Evolutionary conservation across 2,329 filamentous ascomycete genomes (phyloP).

Genomic region (Tolypocladium guangdongense): DNA sequence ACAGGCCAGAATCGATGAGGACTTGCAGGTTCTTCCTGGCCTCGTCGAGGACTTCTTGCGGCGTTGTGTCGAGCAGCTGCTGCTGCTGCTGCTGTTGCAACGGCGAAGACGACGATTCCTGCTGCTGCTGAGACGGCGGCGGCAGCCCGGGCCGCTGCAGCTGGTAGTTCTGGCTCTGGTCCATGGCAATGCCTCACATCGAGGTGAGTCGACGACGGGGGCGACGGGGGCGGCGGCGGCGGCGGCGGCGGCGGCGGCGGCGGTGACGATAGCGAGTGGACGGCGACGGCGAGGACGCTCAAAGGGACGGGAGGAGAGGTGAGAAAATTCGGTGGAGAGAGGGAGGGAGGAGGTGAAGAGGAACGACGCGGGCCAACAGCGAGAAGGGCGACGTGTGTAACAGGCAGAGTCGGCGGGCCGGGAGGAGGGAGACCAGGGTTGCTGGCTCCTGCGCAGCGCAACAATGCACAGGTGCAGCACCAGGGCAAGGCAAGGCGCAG

Average conservation of each 20-base stretch:
- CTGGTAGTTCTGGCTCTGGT: conserved; percentile 18
- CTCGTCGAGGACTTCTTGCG: conserved; percentile 33
- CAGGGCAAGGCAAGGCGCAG: neutral
- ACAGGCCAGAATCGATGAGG: conserved; percentile 33
- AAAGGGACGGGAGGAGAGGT: conserved; percentile 3
- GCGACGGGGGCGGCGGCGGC: neutral
- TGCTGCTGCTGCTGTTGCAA: conserved; percentile 14
- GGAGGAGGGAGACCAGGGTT: neutral
- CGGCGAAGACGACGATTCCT: conserved; percentile 6
- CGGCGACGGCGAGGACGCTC: conserved; percentile 1
- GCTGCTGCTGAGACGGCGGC: conserved; percentile 11
- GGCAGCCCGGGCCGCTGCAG: conserved; percentile 14
- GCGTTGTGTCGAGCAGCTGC: conserved; percentile 21
- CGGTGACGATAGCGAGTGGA: conserved; percentile 1
- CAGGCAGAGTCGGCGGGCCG: conserved; percentile 1
- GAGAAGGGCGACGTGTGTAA: conserved; percentile 1
- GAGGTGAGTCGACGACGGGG: conserved; percentile 9
- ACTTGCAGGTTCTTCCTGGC: conserved; percentile 34
- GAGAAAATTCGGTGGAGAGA: conserved; percentile 1
- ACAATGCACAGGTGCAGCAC: neutral
- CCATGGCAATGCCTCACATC: conserved; percentile 21
- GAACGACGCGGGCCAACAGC: neutral
- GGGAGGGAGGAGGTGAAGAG: conserved; percentile 2
- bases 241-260: neutral
- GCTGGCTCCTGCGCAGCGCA: neutral